A percentile compares a stretch with the other conserved stretches of the same genome.
Conservation (phyloP, 2,329 filamentous ascomycete species). For the Pseudocercospora fuligena region DNA sequence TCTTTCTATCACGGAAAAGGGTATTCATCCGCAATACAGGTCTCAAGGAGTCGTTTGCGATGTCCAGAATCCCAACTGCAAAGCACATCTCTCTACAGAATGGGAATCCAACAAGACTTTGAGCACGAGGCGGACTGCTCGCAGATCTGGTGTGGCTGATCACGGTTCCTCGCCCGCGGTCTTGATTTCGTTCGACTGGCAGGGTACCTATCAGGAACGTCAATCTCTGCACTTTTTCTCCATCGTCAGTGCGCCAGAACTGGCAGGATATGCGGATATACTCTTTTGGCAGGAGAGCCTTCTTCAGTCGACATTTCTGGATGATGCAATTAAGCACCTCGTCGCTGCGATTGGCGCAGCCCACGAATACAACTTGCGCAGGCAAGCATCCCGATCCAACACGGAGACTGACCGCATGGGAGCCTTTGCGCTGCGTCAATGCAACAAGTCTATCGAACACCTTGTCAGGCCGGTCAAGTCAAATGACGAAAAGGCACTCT, state of each 20-base stretch:
- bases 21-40: background rate
- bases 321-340: slow-evolving; percentile 15
- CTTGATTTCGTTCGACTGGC: background rate
- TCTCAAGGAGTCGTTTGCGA: slow-evolving; percentile 1
- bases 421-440: slow-evolving; percentile 17
- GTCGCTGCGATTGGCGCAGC: slow-evolving; percentile 17
- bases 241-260: background rate
- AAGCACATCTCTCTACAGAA: background rate
- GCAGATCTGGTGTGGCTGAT: background rate
- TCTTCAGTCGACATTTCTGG: slow-evolving; percentile 10
- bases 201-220: slow-evolving; percentile 7
- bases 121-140: background rate
- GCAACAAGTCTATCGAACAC: slow-evolving; percentile 17
- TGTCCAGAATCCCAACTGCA: background rate
- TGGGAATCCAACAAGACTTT: slow-evolving; percentile 4
- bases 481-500: background rate
- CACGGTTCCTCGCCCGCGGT: background rate
- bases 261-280: slow-evolving; percentile 8
- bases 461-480: slow-evolving; percentile 5
- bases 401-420: slow-evolving; percentile 11
- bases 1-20: background rate
- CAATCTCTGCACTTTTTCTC: slow-evolving; percentile 15
- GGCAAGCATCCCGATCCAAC: slow-evolving; percentile 13
- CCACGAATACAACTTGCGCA: slow-evolving; percentile 14
- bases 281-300: slow-evolving; percentile 10